Base-by-base conservation (phyloP, 225 moss, liverwort and hornwort genomes). In the Thuidium tamariscinum region DNA sequence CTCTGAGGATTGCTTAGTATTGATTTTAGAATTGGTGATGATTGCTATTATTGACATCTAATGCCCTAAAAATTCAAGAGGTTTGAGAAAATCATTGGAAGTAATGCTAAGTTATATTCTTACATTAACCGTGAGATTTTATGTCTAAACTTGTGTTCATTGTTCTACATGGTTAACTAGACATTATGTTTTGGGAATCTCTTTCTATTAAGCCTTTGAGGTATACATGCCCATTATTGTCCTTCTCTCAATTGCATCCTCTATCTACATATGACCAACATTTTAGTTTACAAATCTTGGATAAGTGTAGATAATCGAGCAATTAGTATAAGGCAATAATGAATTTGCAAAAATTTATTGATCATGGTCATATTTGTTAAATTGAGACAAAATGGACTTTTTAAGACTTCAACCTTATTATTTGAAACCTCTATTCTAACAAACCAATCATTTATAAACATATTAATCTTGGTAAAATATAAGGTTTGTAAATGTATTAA, bases 231-330 rank as follows among this genome's bases (percentile, higher is more conserved):
- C 39, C 13, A 68, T 39, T 7, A 68, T 39, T 39, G 13, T 68
- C 3, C 39, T 2, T 37, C 22, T 67, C 0, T 5, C 11, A 12
- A 21, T 37, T 37, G 37, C 3, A 0, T 67, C 2, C 10, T 7
- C 22, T 37, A 39, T 39, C 23, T 23, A 4, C 2, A 68, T 7
- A 22, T 22, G 13, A 37, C 4, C 2, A 68, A 68, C 23, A 39
- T 68, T 68, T 37, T 68, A 68, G 23, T 7, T 68, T 23, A 68
- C 0, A 23, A 68, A 68, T 22, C 13, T 68, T 67, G 1, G 4
- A 13, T 37, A 23, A 67, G 7, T 67, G 4, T 37, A 13, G 13
- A 23, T 22, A 37, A 22, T 67, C 23, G 23, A 67, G 4, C 13
- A 68, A 39, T 68, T 39, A 25, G n/a, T n/a, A n/a, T n/a, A n/a